phyloP scores from a whole-genome alignment of 2,329 filamentous ascomycete genomes.

The Pseudogymnoascus sp. region DNA sequence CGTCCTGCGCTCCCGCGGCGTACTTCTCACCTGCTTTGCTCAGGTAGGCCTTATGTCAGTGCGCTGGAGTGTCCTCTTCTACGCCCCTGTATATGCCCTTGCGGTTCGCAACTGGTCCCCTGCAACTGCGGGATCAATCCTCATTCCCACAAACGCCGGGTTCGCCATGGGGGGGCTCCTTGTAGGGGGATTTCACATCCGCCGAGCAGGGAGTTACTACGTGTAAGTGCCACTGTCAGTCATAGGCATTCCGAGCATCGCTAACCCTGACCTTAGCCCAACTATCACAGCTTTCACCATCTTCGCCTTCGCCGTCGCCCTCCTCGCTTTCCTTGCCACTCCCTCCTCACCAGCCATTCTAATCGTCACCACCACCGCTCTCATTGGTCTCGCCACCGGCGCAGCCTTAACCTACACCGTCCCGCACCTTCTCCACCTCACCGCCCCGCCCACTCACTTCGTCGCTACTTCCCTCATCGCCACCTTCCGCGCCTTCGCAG shows the following conservation, averaged over 20 bases:
- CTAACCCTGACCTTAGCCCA: conserved; percentile 30
- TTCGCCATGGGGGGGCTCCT: conserved; percentile 67
- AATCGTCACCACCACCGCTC: conserved; percentile 54
- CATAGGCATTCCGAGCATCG: background rate
- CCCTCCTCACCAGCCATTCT: conserved; percentile 39
- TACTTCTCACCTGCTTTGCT: conserved; percentile 63
- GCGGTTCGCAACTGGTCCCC: conserved; percentile 63
- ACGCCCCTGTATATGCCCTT: conserved; percentile 70
- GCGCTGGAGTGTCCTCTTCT: conserved; percentile 74
- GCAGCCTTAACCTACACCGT: conserved; percentile 72
- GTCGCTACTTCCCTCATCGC: conserved; percentile 67
- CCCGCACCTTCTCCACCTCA: conserved; percentile 69
- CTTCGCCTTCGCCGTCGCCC: conserved; percentile 52
- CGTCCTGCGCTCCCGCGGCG: conserved; percentile 60
- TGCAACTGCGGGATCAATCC: conserved; percentile 62
- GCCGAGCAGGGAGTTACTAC: conserved; percentile 65
- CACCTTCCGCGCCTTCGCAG: conserved; percentile 75
- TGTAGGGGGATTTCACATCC: conserved; percentile 68
- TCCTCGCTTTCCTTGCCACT: conserved; percentile 47
- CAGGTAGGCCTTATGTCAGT: conserved; percentile 73
- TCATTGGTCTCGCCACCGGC: conserved; percentile 65
- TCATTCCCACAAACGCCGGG: conserved; percentile 73
- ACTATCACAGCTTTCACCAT: conserved; percentile 50
- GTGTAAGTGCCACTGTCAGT: conserved; percentile 28
- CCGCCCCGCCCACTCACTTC: conserved; percentile 56